Percentiles rank a stretch among this genome's conserved stretches.
Conservation (phyloP, 1,284 basidiomycete genomes). For the Boletus sp. region DNA sequence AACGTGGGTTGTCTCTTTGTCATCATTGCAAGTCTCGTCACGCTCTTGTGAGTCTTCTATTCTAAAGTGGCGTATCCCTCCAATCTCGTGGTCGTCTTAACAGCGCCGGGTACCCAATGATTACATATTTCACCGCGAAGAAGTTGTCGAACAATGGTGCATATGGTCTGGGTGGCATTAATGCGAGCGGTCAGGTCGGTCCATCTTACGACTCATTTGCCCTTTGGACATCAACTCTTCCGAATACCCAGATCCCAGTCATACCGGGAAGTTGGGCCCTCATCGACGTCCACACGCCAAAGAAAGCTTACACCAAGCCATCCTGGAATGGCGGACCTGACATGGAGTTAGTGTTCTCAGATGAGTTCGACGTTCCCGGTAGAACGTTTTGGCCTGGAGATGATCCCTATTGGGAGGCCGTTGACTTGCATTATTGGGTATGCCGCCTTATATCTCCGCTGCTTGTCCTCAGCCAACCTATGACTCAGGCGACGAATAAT, state of each 20-base stretch:
- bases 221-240: conserved; percentile 29
- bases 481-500: conserved; percentile 41
- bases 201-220: background rate
- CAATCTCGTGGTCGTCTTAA: conserved; percentile 1
- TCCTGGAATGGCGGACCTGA: conserved; percentile 50
- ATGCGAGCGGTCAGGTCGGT: conserved; percentile 63
- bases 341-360: conserved; percentile 63
- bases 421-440: conserved; percentile 57
- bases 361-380: conserved; percentile 75
- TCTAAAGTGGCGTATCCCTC: conserved; percentile 5
- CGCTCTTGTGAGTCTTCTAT: conserved; percentile 45
- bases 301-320: conserved; percentile 44
- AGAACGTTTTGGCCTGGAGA: conserved; percentile 68
- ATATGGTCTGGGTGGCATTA: conserved; percentile 71
- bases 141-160: conserved; percentile 38
- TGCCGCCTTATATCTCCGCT: conserved; percentile 17
- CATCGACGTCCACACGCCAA: conserved; percentile 66
- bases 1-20: conserved; percentile 65
- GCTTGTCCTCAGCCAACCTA: conserved; percentile 44
- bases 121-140: conserved; percentile 45
- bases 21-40: conserved; percentile 45
- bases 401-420: conserved; percentile 77
- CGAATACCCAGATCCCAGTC: conserved; percentile 40
- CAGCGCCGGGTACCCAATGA: conserved; percentile 52
- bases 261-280: conserved; percentile 54